Evolutionary conservation across 179 eudicot genomes (phyloP).

Genomic region (Amaranthus tricolor): DNA sequence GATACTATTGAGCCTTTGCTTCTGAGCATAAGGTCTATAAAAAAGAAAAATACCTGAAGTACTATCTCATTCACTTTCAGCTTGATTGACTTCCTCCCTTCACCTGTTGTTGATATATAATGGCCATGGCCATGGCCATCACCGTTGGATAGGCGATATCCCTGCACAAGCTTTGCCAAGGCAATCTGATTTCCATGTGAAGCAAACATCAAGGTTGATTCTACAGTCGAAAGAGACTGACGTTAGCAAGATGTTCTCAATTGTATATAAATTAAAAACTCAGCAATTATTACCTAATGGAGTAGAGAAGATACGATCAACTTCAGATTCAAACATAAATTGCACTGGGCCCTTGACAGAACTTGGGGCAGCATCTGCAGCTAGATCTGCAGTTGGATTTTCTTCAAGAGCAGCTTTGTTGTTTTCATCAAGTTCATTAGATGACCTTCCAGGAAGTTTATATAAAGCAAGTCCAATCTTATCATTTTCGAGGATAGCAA

Average conservation of each 20-base stretch:
- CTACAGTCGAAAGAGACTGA: conserved; percentile 38
- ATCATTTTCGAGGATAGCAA: conserved; percentile 89
- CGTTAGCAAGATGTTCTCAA: conserved; percentile 34
- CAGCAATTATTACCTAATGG: conserved; percentile 69
- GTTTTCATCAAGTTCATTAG: conserved; percentile 58
- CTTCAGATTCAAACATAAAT: conserved; percentile 88
- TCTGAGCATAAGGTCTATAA: background rate
- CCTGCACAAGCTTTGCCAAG: conserved; percentile 80
- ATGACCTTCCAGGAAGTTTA: conserved; percentile 71
- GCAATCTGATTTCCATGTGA: conserved; percentile 91
- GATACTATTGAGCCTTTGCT: no score
- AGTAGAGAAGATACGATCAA: conserved; percentile 89
- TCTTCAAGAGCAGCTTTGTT: conserved; percentile 57
- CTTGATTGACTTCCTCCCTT: conserved; percentile 79
- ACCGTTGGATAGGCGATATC: conserved; percentile 71
- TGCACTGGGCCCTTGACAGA: conserved; percentile 82
- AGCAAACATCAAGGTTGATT: conserved; percentile 83
- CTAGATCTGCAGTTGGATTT: conserved; percentile 57
- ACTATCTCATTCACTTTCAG: conserved; percentile 85
- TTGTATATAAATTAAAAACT: conserved; percentile 9
- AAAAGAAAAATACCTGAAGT: conserved; percentile 59
- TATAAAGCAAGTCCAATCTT: conserved; percentile 78
- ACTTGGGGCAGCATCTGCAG: conserved; percentile 45
- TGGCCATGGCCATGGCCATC: conserved; percentile 87
- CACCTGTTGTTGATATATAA: conserved; percentile 75